Conservation (phyloP, 2,329 filamentous ascomycete species). For the Leptoxyphium fumago region DNA sequence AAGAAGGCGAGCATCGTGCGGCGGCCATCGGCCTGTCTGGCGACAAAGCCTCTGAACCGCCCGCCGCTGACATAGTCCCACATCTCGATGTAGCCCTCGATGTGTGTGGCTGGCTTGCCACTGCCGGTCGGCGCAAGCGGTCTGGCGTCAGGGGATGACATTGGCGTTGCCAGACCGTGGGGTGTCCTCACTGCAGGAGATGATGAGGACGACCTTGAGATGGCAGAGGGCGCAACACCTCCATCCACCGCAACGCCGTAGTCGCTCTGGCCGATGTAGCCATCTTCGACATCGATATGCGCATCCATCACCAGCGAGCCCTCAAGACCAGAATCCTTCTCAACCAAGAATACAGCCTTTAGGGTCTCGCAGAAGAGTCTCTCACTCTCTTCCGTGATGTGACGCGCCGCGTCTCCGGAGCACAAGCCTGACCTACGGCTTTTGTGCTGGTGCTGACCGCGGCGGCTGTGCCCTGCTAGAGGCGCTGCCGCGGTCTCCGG, state of each 20-base stretch:
- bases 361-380: conserved; percentile 98
- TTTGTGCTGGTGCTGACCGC: conserved; percentile 2
- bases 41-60: conserved; percentile 75
- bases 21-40: conserved; percentile 47
- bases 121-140: conserved; percentile 8
- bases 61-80: conserved; percentile 79
- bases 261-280: conserved; percentile 13
- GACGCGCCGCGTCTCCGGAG: conserved; percentile 82
- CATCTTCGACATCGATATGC: conserved; percentile 26
- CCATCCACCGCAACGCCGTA: not conserved
- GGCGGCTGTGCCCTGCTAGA: conserved; percentile 2
- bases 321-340: conserved; percentile 63
- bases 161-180: conserved; percentile 21
- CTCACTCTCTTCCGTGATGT: conserved; percentile 99
- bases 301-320: conserved; percentile 81
- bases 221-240: not conserved
- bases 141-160: conserved; percentile 19
- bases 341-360: conserved; percentile 88
- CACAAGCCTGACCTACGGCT: conserved; percentile 12
- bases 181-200: conserved; percentile 9
- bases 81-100: conserved; percentile 57
- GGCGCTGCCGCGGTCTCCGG: conserved; percentile 36
- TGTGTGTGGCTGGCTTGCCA: conserved; percentile 7
- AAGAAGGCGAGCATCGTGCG: conserved; percentile 82
- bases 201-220: not conserved